Evolutionary conservation across 805 yeast species (phyloP), one percentile per base, ranked within the genome.

Genomic region (Kodamaea neixiangensis): DNA sequence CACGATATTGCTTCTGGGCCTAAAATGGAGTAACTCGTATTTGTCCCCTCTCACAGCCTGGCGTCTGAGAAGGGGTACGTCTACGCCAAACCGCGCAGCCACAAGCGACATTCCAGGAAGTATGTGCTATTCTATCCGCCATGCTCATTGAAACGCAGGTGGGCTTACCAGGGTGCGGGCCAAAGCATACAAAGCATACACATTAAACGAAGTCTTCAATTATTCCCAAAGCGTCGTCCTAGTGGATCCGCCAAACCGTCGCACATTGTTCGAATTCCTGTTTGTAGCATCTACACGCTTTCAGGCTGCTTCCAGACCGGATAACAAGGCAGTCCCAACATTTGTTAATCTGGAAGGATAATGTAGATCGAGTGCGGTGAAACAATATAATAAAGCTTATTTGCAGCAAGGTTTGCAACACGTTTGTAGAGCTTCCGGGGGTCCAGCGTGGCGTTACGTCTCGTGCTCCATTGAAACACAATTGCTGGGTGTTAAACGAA

Each of bases 311-410:
- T 9, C 11, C 11, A 13, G 11, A 25, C 13, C 7, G 31, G 29
- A 13, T 25, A 25, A 25, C n/a, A n/a, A n/a, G n/a, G 37, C 37
- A 37, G 13, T 37, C 41, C 21, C n/a, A 37, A 17, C 38, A 34
- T 15, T 15, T 37, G 11, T 15, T 5, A 37, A 37, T 37, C 41
- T 37, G 21, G 17, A 14, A 19, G 19, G 19, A 37, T 17, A 10
- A 37, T 37, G 41, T 37, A 37, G 41, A 37, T 37, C 41, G 41
- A 37, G 41, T 9, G 21, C 21, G 4, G 21, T 37, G 41, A 37
- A 37, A 37, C 41, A 37, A 37, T 15, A 37, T 37, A 37, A 37
- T 37, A 37, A 37, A 37, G 41, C 41, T 37, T 37, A 37, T 25
- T 25, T 25, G 31, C 31, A 25, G 31, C 31, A 9, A 7, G 10